Conservation (phyloP, 768 basidiomycete species). For the Boletus tylopilopsis region DNA sequence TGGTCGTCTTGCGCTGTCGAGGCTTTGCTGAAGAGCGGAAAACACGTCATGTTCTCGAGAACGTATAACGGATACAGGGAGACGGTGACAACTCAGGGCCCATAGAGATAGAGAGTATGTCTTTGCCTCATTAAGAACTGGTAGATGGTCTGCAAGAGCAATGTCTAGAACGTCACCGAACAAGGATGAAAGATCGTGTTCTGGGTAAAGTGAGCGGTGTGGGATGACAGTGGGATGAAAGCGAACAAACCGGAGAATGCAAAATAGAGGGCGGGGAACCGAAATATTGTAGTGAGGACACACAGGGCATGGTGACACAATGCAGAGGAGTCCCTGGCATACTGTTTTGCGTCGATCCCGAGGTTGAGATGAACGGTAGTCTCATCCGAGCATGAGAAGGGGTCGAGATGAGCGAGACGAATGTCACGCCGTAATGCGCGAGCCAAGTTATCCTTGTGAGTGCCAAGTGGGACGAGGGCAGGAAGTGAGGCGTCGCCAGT, state of each 20-base stretch:
- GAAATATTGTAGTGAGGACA: constrained; percentile 48
- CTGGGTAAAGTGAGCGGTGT: constrained; percentile 28
- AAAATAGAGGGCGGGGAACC: constrained; percentile 41
- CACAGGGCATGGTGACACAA: constrained; percentile 55
- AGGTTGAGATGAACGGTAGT: constrained; percentile 3
- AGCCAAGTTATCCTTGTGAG: constrained; percentile 33
- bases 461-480: constrained; percentile 30
- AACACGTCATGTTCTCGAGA: constrained; percentile 31
- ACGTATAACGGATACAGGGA: constrained; percentile 41
- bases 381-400: constrained; percentile 11
- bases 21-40: constrained; percentile 33
- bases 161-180: constrained; percentile 45
- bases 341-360: constrained; percentile 37
- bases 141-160: constrained; percentile 31
- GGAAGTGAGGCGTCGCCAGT: constrained; percentile 3
- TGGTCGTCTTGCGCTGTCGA: constrained; percentile 29
- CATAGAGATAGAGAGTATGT: constrained; percentile 46
- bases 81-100: constrained; percentile 46
- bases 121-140: constrained; percentile 40
- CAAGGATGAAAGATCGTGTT: constrained; percentile 40
- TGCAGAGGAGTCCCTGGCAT: constrained; percentile 38
- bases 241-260: constrained; percentile 48
- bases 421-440: constrained; percentile 52
- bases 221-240: neutral
- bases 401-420: constrained; percentile 37